Base-by-base conservation (phyloP, 1,284 basidiomycete genomes). In the Leccinum griseonigrum region DNA sequence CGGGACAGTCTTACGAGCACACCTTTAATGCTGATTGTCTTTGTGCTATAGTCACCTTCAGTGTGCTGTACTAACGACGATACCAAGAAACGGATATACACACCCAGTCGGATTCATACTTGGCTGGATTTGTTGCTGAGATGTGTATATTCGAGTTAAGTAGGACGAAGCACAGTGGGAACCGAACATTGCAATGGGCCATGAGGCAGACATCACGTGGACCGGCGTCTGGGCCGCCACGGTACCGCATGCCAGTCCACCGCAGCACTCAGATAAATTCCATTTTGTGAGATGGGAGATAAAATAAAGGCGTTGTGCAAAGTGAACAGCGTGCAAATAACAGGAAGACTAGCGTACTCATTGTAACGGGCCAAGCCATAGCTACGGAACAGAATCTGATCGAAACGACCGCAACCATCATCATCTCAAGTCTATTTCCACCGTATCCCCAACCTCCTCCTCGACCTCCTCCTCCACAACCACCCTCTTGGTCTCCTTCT, bases 401-500 rank as follows among this genome's bases (percentile, higher is more conserved):
- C 36, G 36, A 38, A 38, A 38, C 43, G 18, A 22, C 48, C 7
- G 29, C 10, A 31, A 50, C 7, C 3, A 14, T 46, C 60, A 62
- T 65, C 64, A 74, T 53, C 70, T 58, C 65, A 73, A 58, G 64
- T 73, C 82, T 34, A 85, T 83, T 65, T 91, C 90, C 48, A 85
- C 90, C 9, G 88, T 91, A 70, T 87, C 87, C 0, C 89, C 90
- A 50, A 91, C 81, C 31, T 91, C 90, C 55, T 86, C 86, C 52
- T 87, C 87, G 0, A 74, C 81, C 13, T 84, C 82, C 34, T 85
- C 84, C 13, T 77, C 76, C 14, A 26, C 67, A 66, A 60, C 71
- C 70, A 60, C 75, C 74, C 63, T 79, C 53, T 55, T 60, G 14
- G 13, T 78, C 73, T 91, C 88, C 75, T 92, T 91, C 69, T 90